Percentiles rank a stretch among this genome's conserved stretches.
Conservation (phyloP, 2,329 filamentous ascomycete species). For the Cylindrodendrum hubeiense region DNA sequence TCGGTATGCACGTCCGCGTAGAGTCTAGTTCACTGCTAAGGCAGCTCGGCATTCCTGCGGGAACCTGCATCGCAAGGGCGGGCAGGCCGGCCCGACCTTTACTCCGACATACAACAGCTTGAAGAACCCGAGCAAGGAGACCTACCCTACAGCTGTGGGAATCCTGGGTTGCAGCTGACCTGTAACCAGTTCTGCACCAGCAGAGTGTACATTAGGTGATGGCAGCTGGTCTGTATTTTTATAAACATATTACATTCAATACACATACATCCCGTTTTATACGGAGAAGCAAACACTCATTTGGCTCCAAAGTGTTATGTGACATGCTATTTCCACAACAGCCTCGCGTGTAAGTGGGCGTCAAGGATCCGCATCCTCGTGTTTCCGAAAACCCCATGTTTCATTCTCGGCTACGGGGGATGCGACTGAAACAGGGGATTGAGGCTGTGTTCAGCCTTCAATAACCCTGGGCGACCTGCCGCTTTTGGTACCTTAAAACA, state of each 20-base stretch:
- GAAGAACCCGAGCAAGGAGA: background rate
- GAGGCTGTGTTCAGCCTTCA: background rate
- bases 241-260: background rate
- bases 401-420: background rate
- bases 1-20: conserved; percentile 33
- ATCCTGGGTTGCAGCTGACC: background rate
- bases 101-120: background rate
- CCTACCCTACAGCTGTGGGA: background rate
- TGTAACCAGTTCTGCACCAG: background rate
- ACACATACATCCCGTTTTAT: no score
- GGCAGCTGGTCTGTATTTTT: background rate
- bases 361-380: no score
- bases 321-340: background rate
- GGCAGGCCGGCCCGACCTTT: background rate
- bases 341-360: no score
- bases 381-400: background rate
- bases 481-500: background rate
- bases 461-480: background rate
- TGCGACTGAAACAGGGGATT: background rate
- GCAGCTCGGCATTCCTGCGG: background rate
- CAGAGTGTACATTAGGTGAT: background rate
- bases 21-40: background rate
- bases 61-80: no score
- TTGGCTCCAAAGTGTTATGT: background rate
- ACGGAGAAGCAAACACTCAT: background rate